Conservation (phyloP, 768 basidiomycete species). For the Hortiboletus flavorubellus region DNA sequence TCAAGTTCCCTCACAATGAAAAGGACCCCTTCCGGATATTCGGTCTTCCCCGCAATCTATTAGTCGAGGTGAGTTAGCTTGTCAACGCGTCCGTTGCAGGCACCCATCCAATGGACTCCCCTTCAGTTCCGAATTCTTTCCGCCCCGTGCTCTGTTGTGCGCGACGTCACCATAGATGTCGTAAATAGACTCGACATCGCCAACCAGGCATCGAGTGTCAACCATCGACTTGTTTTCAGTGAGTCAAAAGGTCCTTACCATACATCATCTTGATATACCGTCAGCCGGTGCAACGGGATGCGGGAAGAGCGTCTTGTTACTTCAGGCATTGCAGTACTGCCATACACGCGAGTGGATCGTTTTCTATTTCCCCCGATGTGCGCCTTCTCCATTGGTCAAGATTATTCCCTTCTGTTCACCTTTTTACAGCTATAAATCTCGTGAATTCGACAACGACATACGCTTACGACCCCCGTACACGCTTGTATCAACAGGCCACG, state of each 20-base stretch:
- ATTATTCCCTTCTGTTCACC: background rate
- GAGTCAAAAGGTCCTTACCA: conserved; percentile 25
- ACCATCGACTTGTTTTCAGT: conserved; percentile 65
- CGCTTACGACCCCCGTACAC: conserved; percentile 70
- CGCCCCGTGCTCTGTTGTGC: conserved; percentile 67
- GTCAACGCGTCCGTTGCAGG: background rate
- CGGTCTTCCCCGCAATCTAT: conserved; percentile 67
- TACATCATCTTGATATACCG: background rate
- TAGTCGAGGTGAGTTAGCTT: conserved; percentile 60
- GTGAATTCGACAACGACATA: conserved; percentile 76
- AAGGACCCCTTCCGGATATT: conserved; percentile 57
- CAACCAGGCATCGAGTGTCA: conserved; percentile 43
- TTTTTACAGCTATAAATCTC: conserved; percentile 44
- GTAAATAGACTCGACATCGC: conserved; percentile 52
- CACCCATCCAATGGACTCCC: background rate
- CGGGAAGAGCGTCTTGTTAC: conserved; percentile 76
- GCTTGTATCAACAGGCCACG: conserved; percentile 70
- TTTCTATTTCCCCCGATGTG: conserved; percentile 80
- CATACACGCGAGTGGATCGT: conserved; percentile 70
- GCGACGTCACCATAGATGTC: conserved; percentile 59
- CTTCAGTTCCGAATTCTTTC: conserved; percentile 66
- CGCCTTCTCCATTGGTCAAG: conserved; percentile 12
- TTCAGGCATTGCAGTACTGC: conserved; percentile 75
- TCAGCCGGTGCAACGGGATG: conserved; percentile 72
- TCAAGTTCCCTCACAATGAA: conserved; percentile 42